Evolutionary conservation across 2,329 filamentous ascomycete genomes (phyloP), one percentile per base, ranked within the genome.

Genomic region (Pseudocercospora pini-densiflorae): DNA sequence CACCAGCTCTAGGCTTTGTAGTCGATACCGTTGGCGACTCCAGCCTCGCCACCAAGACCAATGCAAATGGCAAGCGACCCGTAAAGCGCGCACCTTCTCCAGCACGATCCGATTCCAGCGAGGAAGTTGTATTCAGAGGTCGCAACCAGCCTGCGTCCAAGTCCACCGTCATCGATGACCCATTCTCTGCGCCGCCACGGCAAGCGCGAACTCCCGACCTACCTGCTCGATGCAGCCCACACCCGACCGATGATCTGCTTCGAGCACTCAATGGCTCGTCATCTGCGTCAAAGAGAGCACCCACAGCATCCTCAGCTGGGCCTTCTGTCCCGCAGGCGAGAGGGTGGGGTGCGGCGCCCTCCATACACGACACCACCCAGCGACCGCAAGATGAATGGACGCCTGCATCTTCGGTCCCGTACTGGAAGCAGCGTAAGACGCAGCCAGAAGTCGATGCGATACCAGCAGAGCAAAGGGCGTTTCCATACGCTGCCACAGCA

Each of bases 71-170:
- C 59, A 72, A 71, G 65, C 51, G 55, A 12, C 64, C 75, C 19
- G 31, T 71, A 0, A 75, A 78, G 53, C 80, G 80, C 8, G 78
- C 75, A 43, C 73, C 79, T 1, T 82, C 81, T 4, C 80, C 80
- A 16, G 79, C 79, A 1, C 73, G 75, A 6, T 85, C 84, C 0
- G 84, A 88, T 69, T 92, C 90, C 0, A 91, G 89, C 73, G 91
- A 92, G 57, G 92, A 97, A 70, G 81, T 92, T 5, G 73, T 92
- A 0, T 92, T 92, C 75, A 85, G 82, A 65, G 88, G 88, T 45
- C 83, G 88, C 27, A 73, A 68, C 55, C 55, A 43, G 31, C 19
- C 55, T n/a, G 55, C 55, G 19, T 16, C 55, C 19, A 70, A 63
- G 45, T 66, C 74, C 8, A 71, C 62, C 16, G 63, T 75, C 9